phyloP scores from a whole-genome alignment of 805 yeast genomes.

The Ogataea salicorniae region DNA sequence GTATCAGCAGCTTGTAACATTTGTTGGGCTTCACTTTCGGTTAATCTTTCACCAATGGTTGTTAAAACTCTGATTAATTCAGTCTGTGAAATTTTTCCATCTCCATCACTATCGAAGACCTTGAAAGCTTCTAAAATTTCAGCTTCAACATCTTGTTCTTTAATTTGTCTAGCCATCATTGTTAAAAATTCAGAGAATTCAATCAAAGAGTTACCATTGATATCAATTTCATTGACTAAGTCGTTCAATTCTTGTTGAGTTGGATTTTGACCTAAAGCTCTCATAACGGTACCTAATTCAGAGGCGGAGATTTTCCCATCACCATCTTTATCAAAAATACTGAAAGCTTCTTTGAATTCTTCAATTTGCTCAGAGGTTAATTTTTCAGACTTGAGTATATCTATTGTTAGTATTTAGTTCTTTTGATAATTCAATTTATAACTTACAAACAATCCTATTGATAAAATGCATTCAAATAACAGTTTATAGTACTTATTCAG shows the following conservation, averaged over 20 bases:
- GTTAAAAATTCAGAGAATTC: slow-evolving; percentile 81
- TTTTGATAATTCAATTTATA: neutral
- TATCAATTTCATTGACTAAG: slow-evolving; percentile 95
- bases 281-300: slow-evolving; percentile 97
- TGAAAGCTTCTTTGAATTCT: slow-evolving; percentile 96
- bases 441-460: too few species aligned
- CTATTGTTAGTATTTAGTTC: neutral
- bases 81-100: slow-evolving; percentile 94
- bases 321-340: slow-evolving; percentile 92
- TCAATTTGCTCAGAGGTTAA: slow-evolving; percentile 94
- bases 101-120: slow-evolving; percentile 94
- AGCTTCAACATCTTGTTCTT: slow-evolving; percentile 95
- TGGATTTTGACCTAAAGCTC: slow-evolving; percentile 97
- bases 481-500: too few species aligned
- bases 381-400: slow-evolving; percentile 58
- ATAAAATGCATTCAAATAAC: too few species aligned
- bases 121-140: slow-evolving; percentile 97
- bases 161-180: slow-evolving; percentile 88
- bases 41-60: slow-evolving; percentile 92
- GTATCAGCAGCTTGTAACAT: slow-evolving; percentile 96
- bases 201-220: slow-evolving; percentile 86
- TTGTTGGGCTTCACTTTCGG: slow-evolving; percentile 95
- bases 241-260: slow-evolving; percentile 94
- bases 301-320: slow-evolving; percentile 95
- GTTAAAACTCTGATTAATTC: slow-evolving; percentile 96